Base-by-base conservation (phyloP, 2,329 filamentous ascomycete species). In the Aurifilum marmelostoma region DNA sequence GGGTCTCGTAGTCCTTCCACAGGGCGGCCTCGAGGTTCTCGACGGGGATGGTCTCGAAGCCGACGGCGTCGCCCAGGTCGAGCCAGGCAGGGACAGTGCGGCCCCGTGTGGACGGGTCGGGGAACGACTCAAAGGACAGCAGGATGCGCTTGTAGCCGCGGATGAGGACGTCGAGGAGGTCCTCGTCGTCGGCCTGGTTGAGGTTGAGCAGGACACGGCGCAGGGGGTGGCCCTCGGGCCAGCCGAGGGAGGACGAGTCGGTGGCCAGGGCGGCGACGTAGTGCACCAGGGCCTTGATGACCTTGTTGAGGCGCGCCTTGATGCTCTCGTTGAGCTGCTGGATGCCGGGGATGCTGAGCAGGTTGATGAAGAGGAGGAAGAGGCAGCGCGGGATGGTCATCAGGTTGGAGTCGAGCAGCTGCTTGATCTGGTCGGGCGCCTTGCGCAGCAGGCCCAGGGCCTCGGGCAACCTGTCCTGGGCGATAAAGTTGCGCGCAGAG, bases 331-430 rank as follows among this genome's bases (percentile, higher is more conserved):
- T 63, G 1, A 71, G 69, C 56, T 47, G 61, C 24, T 43, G 62
- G 6, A 61, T 59, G 11, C 61, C 64, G 1, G 61, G 66, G 3
- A 61, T 47, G 32, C 43, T 62, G 29, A 71, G 56, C 6, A 71
- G 69, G 29, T 71, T 64, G 21, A 71, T 66, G 54, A 71, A 65
- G 29, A 59, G 64, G 54, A 71, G 64, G 64, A 71, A 69, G 2
- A 71, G 39, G 21, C 58, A 67, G 41, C 68, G 67, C 9, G 66
- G 64, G 39, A 69, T 65, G 37, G 59, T 65, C 27, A 47, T 64
- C 11, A 61, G 50, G 59, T 71, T 65, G 16, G 65, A 65, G 16
- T 50, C 16, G 37, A 71, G 66, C 47, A 71, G 54, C 16, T 62
- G 58, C 14, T 34, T 63, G 61, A 71, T 63, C 18, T 61, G 54